phyloP scores from a whole-genome alignment of 805 yeast genomes.

The Starmerella lactis-condensi region DNA sequence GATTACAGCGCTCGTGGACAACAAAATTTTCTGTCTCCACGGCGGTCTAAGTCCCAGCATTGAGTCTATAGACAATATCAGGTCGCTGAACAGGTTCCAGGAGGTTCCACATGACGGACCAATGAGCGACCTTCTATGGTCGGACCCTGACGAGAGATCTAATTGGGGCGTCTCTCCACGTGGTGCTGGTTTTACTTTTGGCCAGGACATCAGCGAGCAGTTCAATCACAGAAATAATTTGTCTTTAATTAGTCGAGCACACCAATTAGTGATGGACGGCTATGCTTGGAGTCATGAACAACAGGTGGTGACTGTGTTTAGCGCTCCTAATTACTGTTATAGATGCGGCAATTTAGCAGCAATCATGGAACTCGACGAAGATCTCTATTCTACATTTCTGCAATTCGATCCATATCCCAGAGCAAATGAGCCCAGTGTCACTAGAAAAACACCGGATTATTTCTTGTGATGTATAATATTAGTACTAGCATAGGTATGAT shows the following conservation, averaged over 20 bases:
- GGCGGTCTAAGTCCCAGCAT: constrained; percentile 97
- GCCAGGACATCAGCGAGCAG: constrained; percentile 89
- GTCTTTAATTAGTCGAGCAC: constrained; percentile 81
- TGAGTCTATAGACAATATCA: constrained; percentile 83
- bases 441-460: constrained; percentile 92
- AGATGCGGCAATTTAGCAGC: constrained; percentile 98
- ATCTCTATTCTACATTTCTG: constrained; percentile 61
- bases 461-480: no score
- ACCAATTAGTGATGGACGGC: constrained; percentile 96
- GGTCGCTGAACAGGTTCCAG: constrained; percentile 82
- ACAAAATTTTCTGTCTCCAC: constrained; percentile 80
- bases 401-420: constrained; percentile 94
- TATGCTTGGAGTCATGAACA: constrained; percentile 90
- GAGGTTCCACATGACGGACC: constrained; percentile 98
- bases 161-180: constrained; percentile 98
- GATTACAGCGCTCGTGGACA: constrained; percentile 84
- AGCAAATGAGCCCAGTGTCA: constrained; percentile 95
- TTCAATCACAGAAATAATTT: constrained; percentile 85
- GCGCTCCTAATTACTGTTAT: constrained; percentile 93
- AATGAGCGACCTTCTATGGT: constrained; percentile 92
- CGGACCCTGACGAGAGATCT: constrained; percentile 93
- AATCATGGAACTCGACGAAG: constrained; percentile 93
- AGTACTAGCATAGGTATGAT: no score
- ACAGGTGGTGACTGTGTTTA: constrained; percentile 78
- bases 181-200: constrained; percentile 98